Percentiles rank a stretch among this genome's conserved stretches.
Evolutionary conservation across 768 basidiomycete species (phyloP).

Genomic region (Mycena albidolilacea): DNA sequence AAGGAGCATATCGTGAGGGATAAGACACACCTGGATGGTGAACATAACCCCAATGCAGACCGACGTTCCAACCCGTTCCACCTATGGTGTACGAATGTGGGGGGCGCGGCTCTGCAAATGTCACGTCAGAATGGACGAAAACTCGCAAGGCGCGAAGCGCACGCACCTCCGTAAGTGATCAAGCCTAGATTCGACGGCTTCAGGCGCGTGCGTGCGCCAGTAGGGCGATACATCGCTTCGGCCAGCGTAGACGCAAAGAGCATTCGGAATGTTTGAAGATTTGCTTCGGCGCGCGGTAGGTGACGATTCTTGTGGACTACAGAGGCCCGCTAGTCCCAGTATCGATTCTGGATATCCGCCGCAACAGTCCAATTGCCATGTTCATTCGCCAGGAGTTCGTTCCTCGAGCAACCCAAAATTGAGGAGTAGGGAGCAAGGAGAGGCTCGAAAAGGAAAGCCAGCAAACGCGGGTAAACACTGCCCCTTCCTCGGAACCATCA

Average conservation of each 20-base stretch:
- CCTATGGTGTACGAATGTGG: too few species aligned
- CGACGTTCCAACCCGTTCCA: neutral
- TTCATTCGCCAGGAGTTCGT: constrained; percentile 7
- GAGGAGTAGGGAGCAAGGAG: constrained; percentile 13
- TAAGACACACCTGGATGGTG: neutral
- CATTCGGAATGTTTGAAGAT: too few species aligned
- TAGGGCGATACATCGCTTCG: too few species aligned
- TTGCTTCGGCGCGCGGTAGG: too few species aligned
- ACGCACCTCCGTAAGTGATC: too few species aligned
- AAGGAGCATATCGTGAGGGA: neutral
- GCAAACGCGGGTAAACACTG: neutral
- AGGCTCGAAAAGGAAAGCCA: constrained; percentile 10
- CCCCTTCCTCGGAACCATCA: constrained; percentile 4
- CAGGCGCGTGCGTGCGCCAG: too few species aligned
- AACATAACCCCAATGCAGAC: neutral
- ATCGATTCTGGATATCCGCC: too few species aligned
- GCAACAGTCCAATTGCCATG: neutral
- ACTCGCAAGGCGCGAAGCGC: too few species aligned
- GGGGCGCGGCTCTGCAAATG: neutral
- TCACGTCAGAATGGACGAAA: too few species aligned
- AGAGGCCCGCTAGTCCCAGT: neutral
- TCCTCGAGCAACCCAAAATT: constrained; percentile 12
- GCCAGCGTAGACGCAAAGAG: too few species aligned
- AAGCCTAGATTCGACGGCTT: too few species aligned
- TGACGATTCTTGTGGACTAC: neutral